Conservation (phyloP, 2,329 filamentous ascomycete genomes). For the Pyrenophora seminiperda region DNA sequence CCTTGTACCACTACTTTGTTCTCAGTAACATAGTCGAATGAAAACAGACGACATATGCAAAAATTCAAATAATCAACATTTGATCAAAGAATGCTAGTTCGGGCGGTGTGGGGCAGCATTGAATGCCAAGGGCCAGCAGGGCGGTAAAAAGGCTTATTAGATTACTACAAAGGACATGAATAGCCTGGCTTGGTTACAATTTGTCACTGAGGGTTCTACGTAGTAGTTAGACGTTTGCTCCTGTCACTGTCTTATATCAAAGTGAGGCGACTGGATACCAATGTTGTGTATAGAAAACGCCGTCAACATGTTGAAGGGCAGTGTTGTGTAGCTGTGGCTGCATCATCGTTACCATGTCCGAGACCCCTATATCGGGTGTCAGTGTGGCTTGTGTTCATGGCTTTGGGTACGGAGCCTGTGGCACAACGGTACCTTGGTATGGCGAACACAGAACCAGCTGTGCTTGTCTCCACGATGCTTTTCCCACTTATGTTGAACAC, state of each 20-base stretch:
- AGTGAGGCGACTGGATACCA: background rate
- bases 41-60: background rate
- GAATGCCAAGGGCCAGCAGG: background rate
- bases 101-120: background rate
- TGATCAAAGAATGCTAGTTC: background rate
- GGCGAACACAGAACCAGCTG: no score
- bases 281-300: background rate
- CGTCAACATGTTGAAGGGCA: background rate
- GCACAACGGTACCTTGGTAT: no score
- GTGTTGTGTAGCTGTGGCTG: constrained; percentile 6
- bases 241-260: background rate
- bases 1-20: no score
- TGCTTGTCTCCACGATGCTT: background rate
- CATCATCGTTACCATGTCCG: background rate
- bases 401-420: no score
- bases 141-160: background rate
- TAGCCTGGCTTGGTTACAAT: background rate
- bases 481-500: no score
- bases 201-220: background rate
- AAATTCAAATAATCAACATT: background rate
- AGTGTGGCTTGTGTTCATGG: background rate
- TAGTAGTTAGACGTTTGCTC: background rate
- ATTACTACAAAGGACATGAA: background rate
- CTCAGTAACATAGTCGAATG: no score
- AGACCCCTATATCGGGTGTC: background rate